These are phyloP conservation scores for Dioszegia aurantiaca DNA, from an alignment of 768 basidiomycete genomes.

Conservation along the genomic window DNA sequence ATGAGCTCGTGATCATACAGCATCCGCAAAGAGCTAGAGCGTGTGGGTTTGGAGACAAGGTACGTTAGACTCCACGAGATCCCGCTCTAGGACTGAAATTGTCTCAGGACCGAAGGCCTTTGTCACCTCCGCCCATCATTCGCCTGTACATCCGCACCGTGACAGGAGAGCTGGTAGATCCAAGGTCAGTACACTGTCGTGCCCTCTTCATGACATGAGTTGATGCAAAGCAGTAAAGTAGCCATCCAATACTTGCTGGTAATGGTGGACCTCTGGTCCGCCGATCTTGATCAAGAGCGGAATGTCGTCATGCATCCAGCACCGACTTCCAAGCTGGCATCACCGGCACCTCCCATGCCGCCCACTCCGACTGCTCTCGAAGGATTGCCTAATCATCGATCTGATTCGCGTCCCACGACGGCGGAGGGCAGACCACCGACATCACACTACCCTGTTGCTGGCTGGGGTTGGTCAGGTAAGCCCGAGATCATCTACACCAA, in stretches of 20 bases:
- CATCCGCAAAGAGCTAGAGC: conserved; percentile 86
- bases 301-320: conserved; percentile 87
- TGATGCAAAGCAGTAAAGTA: conserved; percentile 61
- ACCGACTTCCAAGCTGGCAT: conserved; percentile 47
- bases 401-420: background rate
- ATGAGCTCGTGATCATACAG: conserved; percentile 79
- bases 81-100: background rate
- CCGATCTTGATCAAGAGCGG: conserved; percentile 74
- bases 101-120: conserved; percentile 79
- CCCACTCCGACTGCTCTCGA: background rate
- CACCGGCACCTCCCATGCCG: background rate
- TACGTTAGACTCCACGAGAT: conserved; percentile 48
- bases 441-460: conserved; percentile 9
- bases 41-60: conserved; percentile 97
- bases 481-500: background rate
- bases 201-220: background rate
- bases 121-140: conserved; percentile 68
- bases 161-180: conserved; percentile 28
- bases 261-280: conserved; percentile 89
- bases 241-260: conserved; percentile 85
- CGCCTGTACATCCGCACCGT: conserved; percentile 55
- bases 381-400: background rate
- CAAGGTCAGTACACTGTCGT: background rate
- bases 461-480: conserved; percentile 16
- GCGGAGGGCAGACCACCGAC: conserved; percentile 4